Evolutionary conservation across 192 early-diverging fungal genomes (phyloP).

Genomic region (Coemansia sp.): DNA sequence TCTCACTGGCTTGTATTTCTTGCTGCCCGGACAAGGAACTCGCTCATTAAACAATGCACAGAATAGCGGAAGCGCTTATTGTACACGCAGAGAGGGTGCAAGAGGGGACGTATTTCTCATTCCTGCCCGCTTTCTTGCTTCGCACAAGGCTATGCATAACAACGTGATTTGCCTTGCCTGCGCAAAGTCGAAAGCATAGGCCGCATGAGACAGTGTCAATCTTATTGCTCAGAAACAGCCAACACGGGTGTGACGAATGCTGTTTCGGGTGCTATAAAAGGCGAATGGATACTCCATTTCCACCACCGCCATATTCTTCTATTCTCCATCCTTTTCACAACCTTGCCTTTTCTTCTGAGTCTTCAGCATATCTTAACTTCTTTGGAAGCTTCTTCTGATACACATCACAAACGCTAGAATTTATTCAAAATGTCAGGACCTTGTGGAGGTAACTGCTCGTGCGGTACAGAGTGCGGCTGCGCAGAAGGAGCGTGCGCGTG

Average conservation of each 20-base stretch:
- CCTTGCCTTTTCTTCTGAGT: neutral
- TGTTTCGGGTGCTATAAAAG: neutral
- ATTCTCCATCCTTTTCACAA: neutral
- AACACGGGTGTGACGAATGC: neutral
- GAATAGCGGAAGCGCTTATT: constrained; percentile 1
- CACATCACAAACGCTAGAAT: neutral
- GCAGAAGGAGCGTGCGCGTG: neutral
- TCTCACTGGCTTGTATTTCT: constrained; percentile 5
- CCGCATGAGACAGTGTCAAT: neutral
- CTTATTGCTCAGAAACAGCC: neutral
- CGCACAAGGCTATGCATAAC: constrained; percentile 4
- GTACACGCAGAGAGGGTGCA: neutral
- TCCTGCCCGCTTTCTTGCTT: neutral
- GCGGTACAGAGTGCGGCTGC: neutral
- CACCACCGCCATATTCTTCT: neutral
- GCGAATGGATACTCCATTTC: neutral
- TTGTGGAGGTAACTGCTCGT: neutral
- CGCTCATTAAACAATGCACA: constrained; percentile 2
- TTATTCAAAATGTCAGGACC: neutral
- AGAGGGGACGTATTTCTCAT: neutral
- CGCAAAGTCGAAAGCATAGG: neutral
- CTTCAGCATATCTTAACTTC: neutral
- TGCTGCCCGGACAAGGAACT: neutral
- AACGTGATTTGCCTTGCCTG: constrained; percentile 10
- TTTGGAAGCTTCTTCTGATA: neutral